A percentile compares a stretch with the other conserved stretches of the same genome.
These are phyloP conservation scores for Quercus aquifolioides DNA, from an alignment of 306 rosid genomes.

Conservation along the genomic window DNA sequence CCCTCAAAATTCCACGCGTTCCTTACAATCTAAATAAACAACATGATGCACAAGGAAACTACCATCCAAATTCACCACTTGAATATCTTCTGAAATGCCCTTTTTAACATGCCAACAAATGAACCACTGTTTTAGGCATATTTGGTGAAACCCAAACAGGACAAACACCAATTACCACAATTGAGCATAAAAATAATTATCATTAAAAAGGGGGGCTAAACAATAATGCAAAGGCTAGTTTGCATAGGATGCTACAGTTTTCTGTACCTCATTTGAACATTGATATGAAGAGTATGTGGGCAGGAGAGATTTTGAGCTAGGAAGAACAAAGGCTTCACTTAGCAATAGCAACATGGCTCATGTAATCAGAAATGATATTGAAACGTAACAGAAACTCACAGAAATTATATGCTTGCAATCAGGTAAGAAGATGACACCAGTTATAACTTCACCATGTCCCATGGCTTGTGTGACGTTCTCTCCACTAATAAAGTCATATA, in stretches of 20 bases:
- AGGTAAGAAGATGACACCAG: slow-evolving; percentile 76
- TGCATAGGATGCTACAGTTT: neutral
- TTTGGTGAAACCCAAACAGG: neutral
- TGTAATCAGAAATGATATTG: neutral
- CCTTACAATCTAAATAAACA: neutral
- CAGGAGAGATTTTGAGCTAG: neutral
- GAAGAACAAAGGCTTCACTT: slow-evolving; percentile 12
- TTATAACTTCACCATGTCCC: slow-evolving; percentile 79
- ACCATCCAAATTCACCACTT: neutral
- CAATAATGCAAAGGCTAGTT: neutral
- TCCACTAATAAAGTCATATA: slow-evolving; percentile 61
- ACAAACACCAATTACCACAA: neutral
- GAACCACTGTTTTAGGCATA: neutral
- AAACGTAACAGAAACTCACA: slow-evolving; percentile 42
- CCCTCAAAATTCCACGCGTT: neutral
- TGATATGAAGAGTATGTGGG: neutral
- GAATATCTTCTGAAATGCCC: neutral
- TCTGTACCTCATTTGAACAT: neutral
- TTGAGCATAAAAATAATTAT: neutral
- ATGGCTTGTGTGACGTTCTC: slow-evolving; percentile 58
- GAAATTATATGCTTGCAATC: slow-evolving; percentile 76
- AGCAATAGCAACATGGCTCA: neutral
- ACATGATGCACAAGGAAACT: neutral
- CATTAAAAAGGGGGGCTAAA: neutral
- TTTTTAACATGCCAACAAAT: neutral